Base-by-base conservation (phyloP, 192 early-diverging fungal species). In the Backusella tuberculispora region DNA sequence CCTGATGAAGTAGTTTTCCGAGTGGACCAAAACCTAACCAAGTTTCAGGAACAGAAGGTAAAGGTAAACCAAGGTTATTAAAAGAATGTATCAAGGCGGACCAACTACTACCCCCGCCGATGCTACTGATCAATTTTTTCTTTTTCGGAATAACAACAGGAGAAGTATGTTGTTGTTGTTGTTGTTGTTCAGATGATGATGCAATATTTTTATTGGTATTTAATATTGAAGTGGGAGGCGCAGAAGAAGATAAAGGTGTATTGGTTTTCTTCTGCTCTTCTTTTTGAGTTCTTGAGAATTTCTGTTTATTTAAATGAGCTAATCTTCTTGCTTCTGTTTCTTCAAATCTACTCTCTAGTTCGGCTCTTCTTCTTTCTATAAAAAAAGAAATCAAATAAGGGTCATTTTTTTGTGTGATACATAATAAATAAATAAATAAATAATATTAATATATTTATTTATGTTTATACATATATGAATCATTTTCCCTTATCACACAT, bases 1-100 rank as follows among this genome's bases (percentile, higher is more conserved):
- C 71, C 21, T 78, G 72, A 43, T 83, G 76, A 65, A 85, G 45
- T 68, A 79, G 24, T 24, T 74, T 45, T 1, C 74, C 76, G 10
- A 85, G 53, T n/a, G 73, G 72, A 0, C 79, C 66, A 67, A 85
- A 85, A 10, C 71, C 66, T 14, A 78, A 37, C 40, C 44, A 47
- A 44, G 71, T 73, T 29, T 71, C 69, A 48, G 24, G 69, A 21
- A 66, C 24, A 10, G 50, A 46, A 17, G 64, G 47, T 24, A 24
- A 15, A 45, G 66, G 48, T n/a, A 78, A 46, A n/a, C 72, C 65
- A 38, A 78, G 66, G 8, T 72, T 7, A 21, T 10, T 26, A 43
- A 73, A 78, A 6, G 72, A 66, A 19, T 69, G 24, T 15, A 73
- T n/a, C 40, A 74, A 50, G 24, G 15, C 34, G n/a, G 45, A 66